Base-by-base conservation (phyloP, 192 early-diverging fungal genomes). In the Funneliformis geosporum region DNA sequence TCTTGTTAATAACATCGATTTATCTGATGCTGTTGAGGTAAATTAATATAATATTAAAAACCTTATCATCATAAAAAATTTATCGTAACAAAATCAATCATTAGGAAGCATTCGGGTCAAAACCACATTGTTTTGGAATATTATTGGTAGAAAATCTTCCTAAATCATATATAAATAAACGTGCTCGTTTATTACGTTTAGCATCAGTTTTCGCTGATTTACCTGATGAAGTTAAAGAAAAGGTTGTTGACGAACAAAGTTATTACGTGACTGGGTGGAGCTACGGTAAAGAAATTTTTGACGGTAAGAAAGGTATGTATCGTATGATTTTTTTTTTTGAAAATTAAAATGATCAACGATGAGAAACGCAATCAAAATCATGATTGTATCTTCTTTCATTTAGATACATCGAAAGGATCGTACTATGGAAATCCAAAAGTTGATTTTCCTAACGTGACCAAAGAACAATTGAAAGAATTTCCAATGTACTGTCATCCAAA, bases 191-290 rank as follows among this genome's bases (percentile, higher is more conserved):
- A 14, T 81, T 93, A 39, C 73, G 73, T 38, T 75, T 87, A 23
- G 89, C 89, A 2, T 89, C 90, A 16, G 75, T 71, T 59, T 80
- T 92, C 68, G 90, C 92, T 9, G 83, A 85, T 23, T 80, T 93
- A 40, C 88, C 90, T 7, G 80, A 84, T 14, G 83, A 85, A 6
- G 84, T 76, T 70, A 84, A 86, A 84, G 68, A 85, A 21, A 75
- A 79, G 21, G 83, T 86, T 61, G 89, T 87, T 2, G 84, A 93
- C 80, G 79, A 84, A 0, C 83, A 64, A 28, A 88, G 87, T 69
- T 73, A 83, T n/a, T 93, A 89, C 71, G 82, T 77, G n/a, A 90
- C 91, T 81, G 92, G 92, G 12, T 93, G 92, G 92, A 88, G 86
- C 39, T 91, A 90, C 82, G 92, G 92, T 33, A 91, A 90, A 62